Base-by-base conservation (phyloP, 2,329 filamentous ascomycete species). In the Arthrobotrys megalospora region DNA sequence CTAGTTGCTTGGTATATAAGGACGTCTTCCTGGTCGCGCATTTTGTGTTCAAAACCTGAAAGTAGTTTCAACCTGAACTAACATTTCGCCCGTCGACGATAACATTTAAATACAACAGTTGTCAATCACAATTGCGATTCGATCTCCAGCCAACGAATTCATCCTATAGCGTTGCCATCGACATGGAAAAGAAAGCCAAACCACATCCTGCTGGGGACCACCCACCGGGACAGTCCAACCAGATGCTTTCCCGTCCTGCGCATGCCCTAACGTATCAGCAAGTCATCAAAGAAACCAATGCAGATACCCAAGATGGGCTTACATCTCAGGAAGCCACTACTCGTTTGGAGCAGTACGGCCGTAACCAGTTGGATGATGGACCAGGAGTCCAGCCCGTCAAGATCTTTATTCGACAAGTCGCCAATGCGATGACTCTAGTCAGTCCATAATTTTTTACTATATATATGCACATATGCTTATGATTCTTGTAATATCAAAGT, bases 381-480 rank as follows among this genome's bases (percentile, higher is more conserved):
- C 89, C 88, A 32, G 89, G 88, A 32, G 90, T 94, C 58, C 88
- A 88, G 82, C 87, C 91, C 86, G 90, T 76, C 81, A 94, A 91
- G 81, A 92, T 94, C 48, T 85, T 94, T 55, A 85, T 91, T 73
- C 90, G 91, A 81, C 92, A 94, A 83, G 84, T 93, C 21, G 89
- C 90, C 82, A 94, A 94, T 86, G 91, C 92, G 73, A 93, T 93
- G 92, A 91, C 92, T 71, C 84, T 93, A 65, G 72, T 76, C 21
- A 69, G 43, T 45, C 55, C 32, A 63, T 34, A 47, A 36, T 32
- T 14, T 53, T 45, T 60, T 45, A 11, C 47, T 38, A 8, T 38
- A 2, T 14, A 45, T 45, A 45, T 45, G 11, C 6, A 45, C 6
- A 45, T 45, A 45, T 45, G 24, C 19, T 19, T 11, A 12, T 24